Conservation (phyloP, 257 asterid genomes). For the Prunella vulgaris region DNA sequence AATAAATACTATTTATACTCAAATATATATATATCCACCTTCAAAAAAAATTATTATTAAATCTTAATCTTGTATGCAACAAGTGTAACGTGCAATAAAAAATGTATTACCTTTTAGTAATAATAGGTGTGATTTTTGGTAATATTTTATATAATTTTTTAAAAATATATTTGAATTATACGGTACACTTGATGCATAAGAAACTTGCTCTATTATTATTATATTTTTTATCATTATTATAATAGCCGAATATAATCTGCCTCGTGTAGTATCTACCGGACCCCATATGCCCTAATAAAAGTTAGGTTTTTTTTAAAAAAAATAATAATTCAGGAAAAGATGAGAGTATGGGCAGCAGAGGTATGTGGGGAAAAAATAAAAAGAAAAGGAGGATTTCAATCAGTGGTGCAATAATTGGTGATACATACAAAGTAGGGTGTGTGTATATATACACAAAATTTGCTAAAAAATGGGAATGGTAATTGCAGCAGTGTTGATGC, state of each 20-base stretch:
- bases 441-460: neutral
- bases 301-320: neutral
- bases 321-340: constrained; percentile 13
- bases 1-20: neutral
- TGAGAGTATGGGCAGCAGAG: constrained; percentile 19
- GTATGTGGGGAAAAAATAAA: constrained; percentile 13
- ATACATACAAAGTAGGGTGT: neutral
- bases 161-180: no score
- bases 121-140: no score
- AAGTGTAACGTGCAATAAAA: no score
- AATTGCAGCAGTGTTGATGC: constrained; percentile 19
- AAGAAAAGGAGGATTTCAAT: constrained; percentile 24
- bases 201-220: no score
- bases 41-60: no score
- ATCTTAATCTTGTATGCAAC: no score
- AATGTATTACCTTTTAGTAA: no score
- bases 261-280: neutral
- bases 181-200: no score
- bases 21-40: no score
- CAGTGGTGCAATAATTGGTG: constrained; percentile 38
- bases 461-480: constrained; percentile 18
- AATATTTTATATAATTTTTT: neutral
- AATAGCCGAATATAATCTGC: neutral
- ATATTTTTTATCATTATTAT: no score
- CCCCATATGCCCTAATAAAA: neutral